phyloP scores from a whole-genome alignment of 2,329 filamentous ascomycete species.

The Dendrostoma leiphaemia region DNA sequence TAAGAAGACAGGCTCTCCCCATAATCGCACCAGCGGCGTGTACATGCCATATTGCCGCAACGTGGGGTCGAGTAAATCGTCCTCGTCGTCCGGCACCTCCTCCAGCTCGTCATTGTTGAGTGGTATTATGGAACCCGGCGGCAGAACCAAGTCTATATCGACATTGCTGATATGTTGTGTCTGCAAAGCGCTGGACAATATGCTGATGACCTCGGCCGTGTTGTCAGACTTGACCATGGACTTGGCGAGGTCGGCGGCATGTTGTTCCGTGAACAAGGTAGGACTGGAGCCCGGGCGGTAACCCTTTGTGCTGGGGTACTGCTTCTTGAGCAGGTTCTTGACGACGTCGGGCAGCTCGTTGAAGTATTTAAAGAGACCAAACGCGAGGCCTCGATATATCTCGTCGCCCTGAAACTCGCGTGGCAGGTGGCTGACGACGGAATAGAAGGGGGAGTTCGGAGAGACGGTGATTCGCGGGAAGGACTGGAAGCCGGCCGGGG shows the following conservation, averaged over 20 bases:
- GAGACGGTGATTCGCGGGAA: conserved; percentile 91
- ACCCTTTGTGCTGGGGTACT: conserved; percentile 51
- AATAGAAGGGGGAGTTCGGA: conserved; percentile 87
- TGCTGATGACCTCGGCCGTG: conserved; percentile 66
- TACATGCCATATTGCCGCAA: conserved; percentile 74
- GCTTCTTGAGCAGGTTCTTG: conserved; percentile 66
- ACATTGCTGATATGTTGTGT: conserved; percentile 81
- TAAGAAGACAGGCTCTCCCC: conserved; percentile 82
- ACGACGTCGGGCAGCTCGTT: conserved; percentile 76
- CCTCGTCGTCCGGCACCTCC: conserved; percentile 59
- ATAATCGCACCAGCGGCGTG: conserved; percentile 70
- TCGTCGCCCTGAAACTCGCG: conserved; percentile 96
- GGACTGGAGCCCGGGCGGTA: conserved; percentile 63
- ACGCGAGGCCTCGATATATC: conserved; percentile 84
- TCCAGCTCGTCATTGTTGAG: conserved; percentile 59
- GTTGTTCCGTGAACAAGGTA: conserved; percentile 81
- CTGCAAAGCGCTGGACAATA: conserved; percentile 72
- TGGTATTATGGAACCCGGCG: conserved; percentile 71
- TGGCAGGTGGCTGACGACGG: conserved; percentile 84
- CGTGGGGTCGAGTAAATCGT: conserved; percentile 63
- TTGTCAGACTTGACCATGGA: conserved; percentile 82
- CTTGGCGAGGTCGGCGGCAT: conserved; percentile 87
- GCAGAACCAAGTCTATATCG: conserved; percentile 84
- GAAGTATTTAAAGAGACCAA: conserved; percentile 93
- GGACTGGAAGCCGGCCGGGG: conserved; percentile 82